phyloP scores from a whole-genome alignment of 306 rosid species.

The Acacia crassicarpa region DNA sequence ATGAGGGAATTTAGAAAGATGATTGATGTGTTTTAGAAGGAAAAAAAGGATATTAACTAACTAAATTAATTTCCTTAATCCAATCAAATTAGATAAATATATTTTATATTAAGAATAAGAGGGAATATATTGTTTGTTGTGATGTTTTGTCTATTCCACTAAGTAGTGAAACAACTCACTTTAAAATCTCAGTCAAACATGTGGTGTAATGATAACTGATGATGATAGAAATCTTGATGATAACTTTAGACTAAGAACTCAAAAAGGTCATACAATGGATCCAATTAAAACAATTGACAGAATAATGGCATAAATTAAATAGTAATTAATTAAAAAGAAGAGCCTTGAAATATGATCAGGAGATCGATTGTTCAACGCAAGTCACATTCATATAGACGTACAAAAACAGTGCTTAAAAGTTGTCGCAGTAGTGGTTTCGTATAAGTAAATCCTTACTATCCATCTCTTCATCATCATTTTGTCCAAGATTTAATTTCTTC shows the following conservation, averaged over 20 bases:
- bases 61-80: too few relatives aligned
- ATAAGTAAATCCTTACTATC: not conserved
- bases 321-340: not conserved
- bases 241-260: not conserved
- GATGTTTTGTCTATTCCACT: not conserved
- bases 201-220: not conserved
- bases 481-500: not conserved
- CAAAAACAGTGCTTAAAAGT: not conserved
- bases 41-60: too few relatives aligned
- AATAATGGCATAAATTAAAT: not conserved
- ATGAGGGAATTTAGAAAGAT: too few relatives aligned
- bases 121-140: too few relatives aligned
- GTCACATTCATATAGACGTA: conserved; percentile 1
- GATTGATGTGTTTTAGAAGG: too few relatives aligned
- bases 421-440: conserved; percentile 5
- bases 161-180: not conserved
- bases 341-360: not conserved
- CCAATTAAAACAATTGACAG: not conserved
- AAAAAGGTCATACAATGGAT: not conserved
- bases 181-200: not conserved
- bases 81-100: too few relatives aligned
- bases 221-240: not conserved
- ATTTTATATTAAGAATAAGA: too few relatives aligned
- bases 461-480: not conserved
- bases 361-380: not conserved